phyloP scores from a whole-genome alignment of 106 monocot species.

The Apostasia ramifera region DNA sequence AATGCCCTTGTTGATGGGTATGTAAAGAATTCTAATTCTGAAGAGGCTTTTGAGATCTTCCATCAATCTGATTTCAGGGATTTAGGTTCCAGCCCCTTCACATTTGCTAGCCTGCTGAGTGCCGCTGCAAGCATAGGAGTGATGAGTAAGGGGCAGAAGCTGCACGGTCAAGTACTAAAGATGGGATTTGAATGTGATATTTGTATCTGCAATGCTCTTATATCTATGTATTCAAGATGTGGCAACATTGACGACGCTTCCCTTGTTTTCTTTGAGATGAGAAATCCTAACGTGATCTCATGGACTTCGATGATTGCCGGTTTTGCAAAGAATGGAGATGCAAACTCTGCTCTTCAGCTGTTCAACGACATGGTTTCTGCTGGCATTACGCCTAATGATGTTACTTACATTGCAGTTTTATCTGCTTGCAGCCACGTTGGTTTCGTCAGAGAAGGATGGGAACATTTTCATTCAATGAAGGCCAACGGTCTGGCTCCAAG shows the following conservation, averaged over 20 bases:
- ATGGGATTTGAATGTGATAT: constrained; percentile 39
- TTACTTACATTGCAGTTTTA: constrained; percentile 68
- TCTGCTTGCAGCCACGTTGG: constrained; percentile 85
- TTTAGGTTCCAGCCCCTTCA: constrained; percentile 47
- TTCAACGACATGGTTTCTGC: constrained; percentile 46
- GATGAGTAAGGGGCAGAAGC: constrained; percentile 50
- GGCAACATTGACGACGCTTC: constrained; percentile 65
- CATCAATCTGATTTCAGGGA: constrained; percentile 23
- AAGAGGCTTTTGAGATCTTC: constrained; percentile 37
- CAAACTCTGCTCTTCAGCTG: constrained; percentile 33
- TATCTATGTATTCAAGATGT: constrained; percentile 83
- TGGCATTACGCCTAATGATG: constrained; percentile 55
- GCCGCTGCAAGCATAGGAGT: constrained; percentile 60
- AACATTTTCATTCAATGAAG: constrained; percentile 55
- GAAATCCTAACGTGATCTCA: constrained; percentile 46
- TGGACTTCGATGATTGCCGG: constrained; percentile 88
- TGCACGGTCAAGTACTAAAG: constrained; percentile 57
- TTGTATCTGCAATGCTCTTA: constrained; percentile 54
- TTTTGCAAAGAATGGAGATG: constrained; percentile 66
- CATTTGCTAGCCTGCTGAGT: constrained; percentile 72
- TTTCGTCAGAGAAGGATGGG: constrained; percentile 43
- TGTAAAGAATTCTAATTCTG: constrained; percentile 23
- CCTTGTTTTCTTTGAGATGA: constrained; percentile 41
- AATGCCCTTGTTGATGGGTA: constrained; percentile 50
- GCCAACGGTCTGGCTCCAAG: constrained; percentile 38